Conservation (phyloP, 75 land plant species). For the Azolla pinnata region DNA sequence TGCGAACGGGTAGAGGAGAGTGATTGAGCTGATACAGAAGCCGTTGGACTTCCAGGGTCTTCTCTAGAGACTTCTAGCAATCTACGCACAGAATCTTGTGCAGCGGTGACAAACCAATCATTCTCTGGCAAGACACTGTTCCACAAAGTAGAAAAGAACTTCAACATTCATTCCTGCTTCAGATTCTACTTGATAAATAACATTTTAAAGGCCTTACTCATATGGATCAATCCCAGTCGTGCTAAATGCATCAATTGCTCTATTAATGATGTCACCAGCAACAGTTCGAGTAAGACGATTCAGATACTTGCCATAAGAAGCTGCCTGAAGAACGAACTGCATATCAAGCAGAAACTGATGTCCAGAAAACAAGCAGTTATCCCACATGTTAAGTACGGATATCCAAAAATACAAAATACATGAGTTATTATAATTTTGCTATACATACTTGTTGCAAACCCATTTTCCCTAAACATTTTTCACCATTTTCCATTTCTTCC, state of each 20-base stretch:
- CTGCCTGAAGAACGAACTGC: slow-evolving; percentile 77
- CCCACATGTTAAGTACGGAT: background rate
- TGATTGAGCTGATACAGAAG: slow-evolving; percentile 77
- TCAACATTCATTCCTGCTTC: background rate
- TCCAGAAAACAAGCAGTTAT: background rate
- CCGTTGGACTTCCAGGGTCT: slow-evolving; percentile 74
- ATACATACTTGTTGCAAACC: slow-evolving; percentile 82
- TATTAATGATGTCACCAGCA: slow-evolving; percentile 52
- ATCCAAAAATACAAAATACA: background rate
- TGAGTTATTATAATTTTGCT: background rate
- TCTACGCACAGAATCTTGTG: slow-evolving; percentile 64
- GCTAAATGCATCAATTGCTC: slow-evolving; percentile 76
- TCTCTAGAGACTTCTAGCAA: slow-evolving; percentile 46
- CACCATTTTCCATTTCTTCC: slow-evolving; percentile 85
- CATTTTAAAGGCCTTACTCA: slow-evolving; percentile 33
- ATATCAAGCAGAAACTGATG: slow-evolving; percentile 85
- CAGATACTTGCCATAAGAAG: slow-evolving; percentile 71
- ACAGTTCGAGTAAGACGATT: slow-evolving; percentile 82
- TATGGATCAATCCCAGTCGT: slow-evolving; percentile 77
- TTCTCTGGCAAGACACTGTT: slow-evolving; percentile 84
- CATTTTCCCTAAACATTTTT: slow-evolving; percentile 52
- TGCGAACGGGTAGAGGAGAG: slow-evolving; percentile 66
- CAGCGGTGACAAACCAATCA: slow-evolving; percentile 72
- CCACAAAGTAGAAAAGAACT: slow-evolving; percentile 9
- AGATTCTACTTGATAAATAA: slow-evolving; percentile 3